Base-by-base conservation (phyloP, 768 basidiomycete genomes). In the Podaxis sp. region DNA sequence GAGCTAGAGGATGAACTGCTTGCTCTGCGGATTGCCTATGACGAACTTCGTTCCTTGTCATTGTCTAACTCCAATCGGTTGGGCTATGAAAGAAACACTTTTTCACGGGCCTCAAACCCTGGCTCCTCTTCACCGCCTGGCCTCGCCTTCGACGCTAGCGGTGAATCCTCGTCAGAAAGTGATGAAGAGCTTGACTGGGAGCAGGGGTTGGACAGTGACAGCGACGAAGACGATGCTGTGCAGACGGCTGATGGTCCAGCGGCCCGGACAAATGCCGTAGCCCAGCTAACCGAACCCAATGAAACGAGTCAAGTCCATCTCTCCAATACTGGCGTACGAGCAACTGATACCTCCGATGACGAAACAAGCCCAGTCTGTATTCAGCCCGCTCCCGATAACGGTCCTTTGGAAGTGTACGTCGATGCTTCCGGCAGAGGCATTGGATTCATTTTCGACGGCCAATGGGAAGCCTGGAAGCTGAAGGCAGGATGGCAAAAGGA, bases 391-490 rank as follows among this genome's bases (percentile, higher is more conserved):
- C 22, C 25, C 3, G 9, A 5, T 13, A 19, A 24, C 24, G 2
- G n/a, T 2, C 7, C 15, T 15, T 43, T 19, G 41, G 49, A 50
- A 24, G 22, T 50, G 19, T 50, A 11, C 24, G 49, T 50, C 11
- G 49, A 50, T 50, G 49, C 49, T 13, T 50, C 49, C 25, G 22
- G 25, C 12, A 15, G 2, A 12, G 49, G 49, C 9, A 50, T 50
- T 8, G 49, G 49, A 25, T 65, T 83, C 9, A 47, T 77, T 0
- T 57, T 73, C 2, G 63, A 74, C 6, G 67, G 66, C 1, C 46
- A 53, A 1, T 83, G 79, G 79, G 64, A 76, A 0, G 74, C 80
- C 0, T 82, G 79, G 81, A 65, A 70, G 27, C 67, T 81, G 11
- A 68, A 58, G 17, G 47, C 63, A 0, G 74, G 74, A 5, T 77